Percentiles rank a stretch among this genome's conserved stretches.
Conservation (phyloP, 2,329 filamentous ascomycete genomes). For the Escovopsis sp. region DNA sequence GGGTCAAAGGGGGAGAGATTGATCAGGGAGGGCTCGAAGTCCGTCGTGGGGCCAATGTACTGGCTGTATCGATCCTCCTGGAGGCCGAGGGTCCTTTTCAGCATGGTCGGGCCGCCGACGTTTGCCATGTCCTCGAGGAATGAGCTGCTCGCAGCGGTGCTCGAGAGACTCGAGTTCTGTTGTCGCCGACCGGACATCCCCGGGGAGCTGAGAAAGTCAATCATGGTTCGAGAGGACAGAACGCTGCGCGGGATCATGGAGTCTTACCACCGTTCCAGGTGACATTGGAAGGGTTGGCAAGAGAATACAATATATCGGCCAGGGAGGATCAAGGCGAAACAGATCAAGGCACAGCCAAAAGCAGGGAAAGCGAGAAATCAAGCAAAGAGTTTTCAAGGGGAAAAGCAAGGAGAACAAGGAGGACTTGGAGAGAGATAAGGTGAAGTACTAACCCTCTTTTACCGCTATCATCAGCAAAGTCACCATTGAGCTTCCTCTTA, state of each 20-base stretch:
- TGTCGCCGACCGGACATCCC: slow-evolving; percentile 36
- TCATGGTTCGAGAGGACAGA: slow-evolving; percentile 23
- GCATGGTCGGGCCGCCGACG: slow-evolving; percentile 48
- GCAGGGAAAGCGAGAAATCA: not conserved
- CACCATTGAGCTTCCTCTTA: slow-evolving; percentile 63
- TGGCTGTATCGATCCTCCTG: slow-evolving; percentile 68
- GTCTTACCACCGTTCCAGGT: slow-evolving; percentile 1
- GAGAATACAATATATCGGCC: not conserved
- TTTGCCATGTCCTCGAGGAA: slow-evolving; percentile 58
- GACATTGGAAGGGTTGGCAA: not conserved
- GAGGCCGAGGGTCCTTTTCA: slow-evolving; percentile 58
- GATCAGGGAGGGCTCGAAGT: slow-evolving; percentile 73
- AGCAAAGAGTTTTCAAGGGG: not conserved
- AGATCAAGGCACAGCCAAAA: not conserved
- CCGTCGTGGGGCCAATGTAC: slow-evolving; percentile 70
- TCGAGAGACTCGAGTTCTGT: slow-evolving; percentile 44
- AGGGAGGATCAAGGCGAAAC: not conserved
- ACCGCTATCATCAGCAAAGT: slow-evolving; percentile 44
- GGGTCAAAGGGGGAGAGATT: slow-evolving; percentile 68
- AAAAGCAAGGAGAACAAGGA: not conserved
- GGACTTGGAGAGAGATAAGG: slow-evolving; percentile 3
- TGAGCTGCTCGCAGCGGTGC: slow-evolving; percentile 46
- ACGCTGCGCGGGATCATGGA: slow-evolving; percentile 17
- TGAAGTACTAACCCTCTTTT: slow-evolving; percentile 52
- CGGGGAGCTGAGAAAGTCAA: slow-evolving; percentile 38